Percentiles rank a stretch among this genome's conserved stretches.
Evolutionary conservation across 2,329 filamentous ascomycete genomes (phyloP).

Genomic region (Claviceps humidiphila): DNA sequence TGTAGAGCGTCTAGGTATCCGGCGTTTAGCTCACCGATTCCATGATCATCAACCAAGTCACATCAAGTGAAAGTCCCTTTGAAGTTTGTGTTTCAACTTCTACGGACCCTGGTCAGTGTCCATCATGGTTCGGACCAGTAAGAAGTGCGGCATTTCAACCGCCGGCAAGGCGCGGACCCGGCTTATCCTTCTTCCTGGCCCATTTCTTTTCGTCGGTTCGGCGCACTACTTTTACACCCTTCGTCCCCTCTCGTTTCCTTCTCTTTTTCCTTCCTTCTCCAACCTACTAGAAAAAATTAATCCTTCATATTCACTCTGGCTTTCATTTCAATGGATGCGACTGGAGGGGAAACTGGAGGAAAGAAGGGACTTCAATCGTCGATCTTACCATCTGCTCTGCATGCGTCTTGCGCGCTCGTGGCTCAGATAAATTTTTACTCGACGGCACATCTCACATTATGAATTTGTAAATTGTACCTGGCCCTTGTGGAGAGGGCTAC

Average conservation of each 20-base stretch:
- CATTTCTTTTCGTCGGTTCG: neutral
- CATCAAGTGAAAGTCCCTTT: too few species aligned
- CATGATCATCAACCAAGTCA: too few species aligned
- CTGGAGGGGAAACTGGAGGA: conserved; percentile 63
- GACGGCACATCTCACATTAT: conserved; percentile 17
- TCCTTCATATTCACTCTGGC: conserved; percentile 59
- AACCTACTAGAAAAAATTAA: conserved; percentile 32
- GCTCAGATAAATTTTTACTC: conserved; percentile 21
- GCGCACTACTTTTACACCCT: neutral
- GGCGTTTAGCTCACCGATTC: too few species aligned
- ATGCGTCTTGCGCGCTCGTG: conserved; percentile 18
- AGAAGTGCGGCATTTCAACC: too few species aligned
- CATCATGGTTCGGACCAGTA: too few species aligned
- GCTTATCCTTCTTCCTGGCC: conserved; percentile 16
- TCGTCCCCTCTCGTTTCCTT: conserved; percentile 1
- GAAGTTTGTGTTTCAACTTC: too few species aligned
- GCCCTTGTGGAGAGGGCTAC: too few species aligned
- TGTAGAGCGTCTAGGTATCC: too few species aligned
- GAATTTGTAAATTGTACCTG: neutral
- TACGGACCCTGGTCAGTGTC: too few species aligned
- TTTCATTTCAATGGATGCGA: conserved; percentile 38
- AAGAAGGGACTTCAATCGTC: conserved; percentile 35
- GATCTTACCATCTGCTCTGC: conserved; percentile 37
- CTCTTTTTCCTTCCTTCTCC: conserved; percentile 17
- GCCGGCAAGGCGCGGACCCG: neutral